A percentile compares a stretch with the other conserved stretches of the same genome.
Evolutionary conservation across 164 flowering plant genomes (phyloP).

Genomic region (Nelumbo lutea): DNA sequence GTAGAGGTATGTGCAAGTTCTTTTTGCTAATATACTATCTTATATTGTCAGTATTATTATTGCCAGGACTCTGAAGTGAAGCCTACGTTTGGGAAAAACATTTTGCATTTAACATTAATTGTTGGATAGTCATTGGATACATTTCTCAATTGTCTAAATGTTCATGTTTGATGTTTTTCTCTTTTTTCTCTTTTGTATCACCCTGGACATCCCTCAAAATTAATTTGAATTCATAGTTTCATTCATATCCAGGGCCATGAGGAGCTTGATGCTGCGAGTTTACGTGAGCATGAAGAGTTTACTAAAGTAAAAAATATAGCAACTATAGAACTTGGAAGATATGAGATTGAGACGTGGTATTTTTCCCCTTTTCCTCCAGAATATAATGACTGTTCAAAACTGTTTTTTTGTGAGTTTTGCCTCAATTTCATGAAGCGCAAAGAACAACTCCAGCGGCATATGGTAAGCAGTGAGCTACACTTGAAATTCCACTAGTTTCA

Average conservation of each 20-base stretch:
- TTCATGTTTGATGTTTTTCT: background rate
- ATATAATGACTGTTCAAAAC: conserved; percentile 78
- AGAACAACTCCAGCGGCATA: conserved; percentile 97
- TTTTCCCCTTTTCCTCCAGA: conserved; percentile 99
- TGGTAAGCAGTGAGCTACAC: conserved; percentile 89
- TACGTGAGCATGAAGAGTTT: conserved; percentile 97
- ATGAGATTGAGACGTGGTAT: conserved; percentile 98
- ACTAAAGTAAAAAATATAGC: conserved; percentile 97
- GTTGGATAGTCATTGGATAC: background rate
- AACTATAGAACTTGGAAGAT: conserved; percentile 95
- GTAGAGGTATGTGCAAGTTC: conserved; percentile 67
- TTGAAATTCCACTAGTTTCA: conserved; percentile 7
- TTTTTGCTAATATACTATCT: background rate
- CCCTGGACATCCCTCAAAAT: background rate
- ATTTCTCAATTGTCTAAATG: background rate
- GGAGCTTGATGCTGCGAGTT: conserved; percentile 99
- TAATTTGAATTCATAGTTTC: conserved; percentile 1
- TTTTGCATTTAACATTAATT: background rate
- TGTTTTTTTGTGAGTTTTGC: conserved; percentile 95
- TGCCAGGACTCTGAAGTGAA: background rate
- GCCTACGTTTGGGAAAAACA: background rate
- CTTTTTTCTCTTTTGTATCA: background rate
- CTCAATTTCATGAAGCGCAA: conserved; percentile 98
- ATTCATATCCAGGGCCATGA: conserved; percentile 72
- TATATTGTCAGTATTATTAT: background rate